These are phyloP conservation scores for Chaetomiaceae sp. DNA, from an alignment of 2,329 filamentous ascomycete species.

Conservation along the genomic window DNA sequence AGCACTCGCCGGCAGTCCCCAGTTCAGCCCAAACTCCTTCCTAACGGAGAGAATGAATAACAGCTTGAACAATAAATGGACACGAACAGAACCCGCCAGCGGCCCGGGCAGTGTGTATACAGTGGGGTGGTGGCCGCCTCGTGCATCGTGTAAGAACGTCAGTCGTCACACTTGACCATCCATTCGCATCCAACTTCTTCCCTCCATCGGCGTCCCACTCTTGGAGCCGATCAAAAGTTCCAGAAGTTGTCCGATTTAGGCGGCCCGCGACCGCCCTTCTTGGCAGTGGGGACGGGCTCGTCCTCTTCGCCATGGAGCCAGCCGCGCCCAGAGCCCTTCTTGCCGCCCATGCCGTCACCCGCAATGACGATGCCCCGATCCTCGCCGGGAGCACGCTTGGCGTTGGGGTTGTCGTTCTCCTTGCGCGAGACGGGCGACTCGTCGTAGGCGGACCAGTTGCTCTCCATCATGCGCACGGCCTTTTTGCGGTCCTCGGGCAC, in stretches of 20 bases:
- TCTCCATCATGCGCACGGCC: constrained; percentile 66
- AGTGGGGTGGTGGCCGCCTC: too few species aligned
- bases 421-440: constrained; percentile 47
- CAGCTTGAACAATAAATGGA: too few species aligned
- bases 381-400: constrained; percentile 18
- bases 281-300: constrained; percentile 31
- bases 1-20: neutral
- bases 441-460: constrained; percentile 53
- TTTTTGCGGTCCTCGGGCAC: constrained; percentile 58
- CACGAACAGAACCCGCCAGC: too few species aligned
- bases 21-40: too few species aligned
- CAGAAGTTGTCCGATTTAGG: constrained; percentile 38
- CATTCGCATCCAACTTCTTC: too few species aligned
- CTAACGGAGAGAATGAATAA: too few species aligned
- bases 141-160: too few species aligned
- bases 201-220: too few species aligned
- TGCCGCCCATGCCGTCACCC: constrained; percentile 62
- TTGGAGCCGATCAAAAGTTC: constrained; percentile 46
- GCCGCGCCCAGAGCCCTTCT: constrained; percentile 46
- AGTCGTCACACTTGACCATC: too few species aligned
- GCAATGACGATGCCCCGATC: constrained; percentile 42
- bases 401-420: constrained; percentile 41
- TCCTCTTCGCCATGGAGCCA: constrained; percentile 55
- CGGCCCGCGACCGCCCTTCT: constrained; percentile 33
- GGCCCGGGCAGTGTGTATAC: too few species aligned